phyloP scores from a whole-genome alignment of 2,329 filamentous ascomycete genomes.

The Colletotrichum cuscutae region DNA sequence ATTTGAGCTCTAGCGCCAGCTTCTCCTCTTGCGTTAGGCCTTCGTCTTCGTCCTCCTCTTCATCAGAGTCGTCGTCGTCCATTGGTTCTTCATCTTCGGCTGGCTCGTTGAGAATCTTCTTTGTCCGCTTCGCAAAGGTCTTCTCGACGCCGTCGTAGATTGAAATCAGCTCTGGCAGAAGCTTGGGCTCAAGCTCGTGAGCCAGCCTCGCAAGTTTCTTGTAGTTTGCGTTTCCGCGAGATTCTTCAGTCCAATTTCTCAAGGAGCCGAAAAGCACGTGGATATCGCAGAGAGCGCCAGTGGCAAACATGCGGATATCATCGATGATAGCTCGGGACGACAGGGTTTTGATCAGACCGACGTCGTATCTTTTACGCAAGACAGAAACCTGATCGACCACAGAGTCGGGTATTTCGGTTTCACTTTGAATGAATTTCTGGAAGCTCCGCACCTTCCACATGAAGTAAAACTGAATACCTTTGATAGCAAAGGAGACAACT shows the following conservation, averaged over 20 bases:
- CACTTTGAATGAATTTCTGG: slow-evolving; percentile 63
- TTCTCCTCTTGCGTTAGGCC: slow-evolving; percentile 67
- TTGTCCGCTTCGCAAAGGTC: slow-evolving; percentile 76
- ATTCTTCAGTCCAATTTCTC: slow-evolving; percentile 61
- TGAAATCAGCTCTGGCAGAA: slow-evolving; percentile 75
- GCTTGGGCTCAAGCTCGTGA: slow-evolving; percentile 72
- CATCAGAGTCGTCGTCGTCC: slow-evolving; percentile 68
- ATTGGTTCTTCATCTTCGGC: slow-evolving; percentile 80
- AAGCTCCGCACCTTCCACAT: slow-evolving; percentile 87
- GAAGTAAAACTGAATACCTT: slow-evolving; percentile 86
- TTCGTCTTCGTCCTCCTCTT: slow-evolving; percentile 64
- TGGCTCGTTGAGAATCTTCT: slow-evolving; percentile 70
- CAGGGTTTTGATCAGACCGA: slow-evolving; percentile 74
- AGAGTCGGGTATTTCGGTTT: slow-evolving; percentile 64
- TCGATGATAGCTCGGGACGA: slow-evolving; percentile 78
- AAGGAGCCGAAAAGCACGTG: slow-evolving; percentile 83
- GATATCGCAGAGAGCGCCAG: slow-evolving; percentile 82
- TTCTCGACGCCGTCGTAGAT: slow-evolving; percentile 84
- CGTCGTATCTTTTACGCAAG: slow-evolving; percentile 66
- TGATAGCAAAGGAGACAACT: slow-evolving; percentile 79
- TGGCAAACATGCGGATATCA: slow-evolving; percentile 79
- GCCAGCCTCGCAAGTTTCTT: slow-evolving; percentile 66
- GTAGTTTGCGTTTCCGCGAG: slow-evolving; percentile 26
- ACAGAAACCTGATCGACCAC: slow-evolving; percentile 70
- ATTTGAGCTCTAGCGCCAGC: slow-evolving; percentile 74